Base-by-base conservation (phyloP, 129 eudicot species). In the Tanacetum coccineum region DNA sequence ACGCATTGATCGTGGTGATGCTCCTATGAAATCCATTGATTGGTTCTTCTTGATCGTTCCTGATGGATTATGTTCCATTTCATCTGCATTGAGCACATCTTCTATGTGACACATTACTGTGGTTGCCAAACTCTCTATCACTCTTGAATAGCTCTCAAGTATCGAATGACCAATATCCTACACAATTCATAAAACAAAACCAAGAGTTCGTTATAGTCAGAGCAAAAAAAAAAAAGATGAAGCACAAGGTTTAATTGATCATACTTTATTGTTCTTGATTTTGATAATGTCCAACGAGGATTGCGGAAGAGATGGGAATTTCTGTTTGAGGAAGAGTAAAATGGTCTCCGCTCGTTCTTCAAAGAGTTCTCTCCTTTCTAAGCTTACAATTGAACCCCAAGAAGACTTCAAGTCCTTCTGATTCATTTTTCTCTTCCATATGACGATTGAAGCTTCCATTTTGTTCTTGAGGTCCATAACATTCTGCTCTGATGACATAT, bases 341-440 rank as follows among this genome's bases (percentile, higher is more conserved):
- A 90, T 80, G 19, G 84, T 84, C 63, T 90, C 95, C 17, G 91
- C 95, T 67, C 97, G 76, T 48, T 90, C 97, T 79, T 90, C 97
- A 54, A 90, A 90, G 8, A 87, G 68, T 71, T 87, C 91, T 79
- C 97, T 76, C 68, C 79, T 84, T 76, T 90, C 97, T 62, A 73
- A 44, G 74, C 95, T 87, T 64, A 87, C 52, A 9, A 72, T 81
- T 52, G 83, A 83, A 58, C 93, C 82, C 97, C 95, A 90, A 4
- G 82, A 59, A 61, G 91, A 78, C 15, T 90, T 90, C 0, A 54
- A 22, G 19, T 90, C 97, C 66, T 90, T 90, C 11, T 74, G 78
- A 32, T 77, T 19, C 91, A 90, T 84, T 73, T 87, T 90, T 74
- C 97, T 76, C 66, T 87, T 84, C 97, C 97, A 90, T 30, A 90